These are phyloP conservation scores for Geotrichum australiense DNA, from an alignment of 1,139 yeast genomes.

Conservation along the genomic window DNA sequence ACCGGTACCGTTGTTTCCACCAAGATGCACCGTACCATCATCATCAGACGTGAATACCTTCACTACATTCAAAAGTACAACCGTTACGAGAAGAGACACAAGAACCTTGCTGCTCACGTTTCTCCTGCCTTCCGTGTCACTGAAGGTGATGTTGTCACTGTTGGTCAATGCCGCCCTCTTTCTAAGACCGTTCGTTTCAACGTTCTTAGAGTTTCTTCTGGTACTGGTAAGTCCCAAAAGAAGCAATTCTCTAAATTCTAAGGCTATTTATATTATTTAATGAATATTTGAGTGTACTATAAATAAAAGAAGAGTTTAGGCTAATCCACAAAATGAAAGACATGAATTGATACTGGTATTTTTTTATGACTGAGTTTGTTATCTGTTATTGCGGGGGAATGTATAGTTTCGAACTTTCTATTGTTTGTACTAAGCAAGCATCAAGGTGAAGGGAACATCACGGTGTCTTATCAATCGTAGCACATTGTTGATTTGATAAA, in stretches of 20 bases:
- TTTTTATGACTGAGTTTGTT: too few relatives aligned
- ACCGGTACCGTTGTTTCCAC: slow-evolving; percentile 96
- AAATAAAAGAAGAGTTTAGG: too few relatives aligned
- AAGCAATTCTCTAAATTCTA: slow-evolving; percentile 97
- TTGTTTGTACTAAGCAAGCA: too few relatives aligned
- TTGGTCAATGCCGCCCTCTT: slow-evolving; percentile 99
- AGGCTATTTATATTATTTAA: too few relatives aligned
- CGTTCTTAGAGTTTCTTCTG: slow-evolving; percentile 92
- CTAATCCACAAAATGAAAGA: too few relatives aligned
- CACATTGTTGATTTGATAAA: too few relatives aligned
- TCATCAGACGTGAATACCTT: slow-evolving; percentile 99
- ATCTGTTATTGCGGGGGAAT: too few relatives aligned
- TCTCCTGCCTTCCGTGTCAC: slow-evolving; percentile 99
- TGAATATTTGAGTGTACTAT: too few relatives aligned
- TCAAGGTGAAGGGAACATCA: too few relatives aligned
- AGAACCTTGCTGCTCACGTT: slow-evolving; percentile 99
- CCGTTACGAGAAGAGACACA: slow-evolving; percentile 99
- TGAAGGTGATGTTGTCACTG: slow-evolving; percentile 98
- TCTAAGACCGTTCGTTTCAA: slow-evolving; percentile 99
- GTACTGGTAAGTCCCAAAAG: slow-evolving; percentile 53
- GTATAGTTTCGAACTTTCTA: too few relatives aligned
- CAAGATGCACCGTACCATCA: slow-evolving; percentile 99
- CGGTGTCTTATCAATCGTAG: too few relatives aligned
- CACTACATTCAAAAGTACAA: slow-evolving; percentile 99
- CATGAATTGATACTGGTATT: too few relatives aligned